These are phyloP conservation scores for Populus hybrid DNA, from an alignment of 441 rosid genomes.

Conservation along the genomic window DNA sequence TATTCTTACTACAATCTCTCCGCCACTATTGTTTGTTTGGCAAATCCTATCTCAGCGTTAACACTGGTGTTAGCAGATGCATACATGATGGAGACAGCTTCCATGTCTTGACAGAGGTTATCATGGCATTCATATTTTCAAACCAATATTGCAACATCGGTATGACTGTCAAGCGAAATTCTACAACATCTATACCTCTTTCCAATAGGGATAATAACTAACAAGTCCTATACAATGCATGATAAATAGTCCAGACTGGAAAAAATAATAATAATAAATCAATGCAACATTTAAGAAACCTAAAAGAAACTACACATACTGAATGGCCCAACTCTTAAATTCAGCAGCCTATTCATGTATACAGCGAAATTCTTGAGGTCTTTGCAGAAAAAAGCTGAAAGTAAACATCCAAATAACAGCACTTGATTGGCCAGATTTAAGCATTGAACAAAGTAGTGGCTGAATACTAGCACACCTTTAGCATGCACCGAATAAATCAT, in stretches of 20 bases:
- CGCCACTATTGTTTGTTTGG: background rate
- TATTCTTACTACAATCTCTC: background rate
- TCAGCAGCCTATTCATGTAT: background rate
- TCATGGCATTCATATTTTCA: background rate
- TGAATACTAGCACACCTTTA: background rate
- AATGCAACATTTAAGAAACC: background rate
- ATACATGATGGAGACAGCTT: too few species aligned
- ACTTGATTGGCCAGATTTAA: background rate
- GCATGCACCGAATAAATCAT: background rate
- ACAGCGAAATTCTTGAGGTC: background rate
- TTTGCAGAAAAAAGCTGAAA: too few species aligned
- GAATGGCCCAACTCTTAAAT: background rate
- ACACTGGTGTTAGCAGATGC: too few species aligned
- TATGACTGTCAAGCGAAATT: background rate
- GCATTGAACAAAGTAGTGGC: background rate
- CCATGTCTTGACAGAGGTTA: background rate
- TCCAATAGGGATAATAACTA: background rate
- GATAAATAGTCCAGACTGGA: background rate
- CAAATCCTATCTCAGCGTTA: background rate
- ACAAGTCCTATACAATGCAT: too few species aligned
- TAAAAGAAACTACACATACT: background rate
- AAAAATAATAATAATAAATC: background rate
- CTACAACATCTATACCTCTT: background rate
- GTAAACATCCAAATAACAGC: background rate
- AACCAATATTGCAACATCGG: background rate